Conservation (phyloP, 139 green algal genomes). For the Tetraselmis chui region DNA sequence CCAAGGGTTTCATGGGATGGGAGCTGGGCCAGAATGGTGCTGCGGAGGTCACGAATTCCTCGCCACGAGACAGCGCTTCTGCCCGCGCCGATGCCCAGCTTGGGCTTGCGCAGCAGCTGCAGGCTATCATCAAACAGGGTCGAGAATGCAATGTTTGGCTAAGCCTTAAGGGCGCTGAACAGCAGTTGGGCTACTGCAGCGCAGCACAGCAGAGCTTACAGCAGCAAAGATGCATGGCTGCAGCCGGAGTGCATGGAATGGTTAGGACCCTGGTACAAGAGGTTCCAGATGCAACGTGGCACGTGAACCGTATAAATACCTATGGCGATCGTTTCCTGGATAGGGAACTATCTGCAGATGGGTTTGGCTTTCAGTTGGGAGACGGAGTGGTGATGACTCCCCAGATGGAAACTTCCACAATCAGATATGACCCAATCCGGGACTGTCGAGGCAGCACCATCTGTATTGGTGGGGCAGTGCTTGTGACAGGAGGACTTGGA, state of each 20-base stretch:
- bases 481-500: conserved; percentile 68
- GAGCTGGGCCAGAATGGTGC: background rate
- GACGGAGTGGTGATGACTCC: background rate
- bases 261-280: background rate
- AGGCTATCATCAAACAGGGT: background rate
- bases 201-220: background rate
- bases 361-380: background rate
- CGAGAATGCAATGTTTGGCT: background rate
- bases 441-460: background rate
- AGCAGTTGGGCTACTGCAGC: background rate
- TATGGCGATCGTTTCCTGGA: background rate
- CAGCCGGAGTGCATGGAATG: background rate
- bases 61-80: background rate
- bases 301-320: background rate
- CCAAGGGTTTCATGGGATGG: background rate
- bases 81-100: background rate
- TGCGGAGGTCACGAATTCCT: background rate
- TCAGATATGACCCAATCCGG: background rate
- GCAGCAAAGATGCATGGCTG: background rate
- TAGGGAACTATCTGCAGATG: background rate
- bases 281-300: background rate
- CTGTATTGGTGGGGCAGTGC: conserved; percentile 10
- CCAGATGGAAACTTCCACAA: background rate
- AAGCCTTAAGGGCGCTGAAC: background rate
- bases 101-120: background rate